phyloP scores from a whole-genome alignment of 345 rosid species.

The Hevea brasiliensis region DNA sequence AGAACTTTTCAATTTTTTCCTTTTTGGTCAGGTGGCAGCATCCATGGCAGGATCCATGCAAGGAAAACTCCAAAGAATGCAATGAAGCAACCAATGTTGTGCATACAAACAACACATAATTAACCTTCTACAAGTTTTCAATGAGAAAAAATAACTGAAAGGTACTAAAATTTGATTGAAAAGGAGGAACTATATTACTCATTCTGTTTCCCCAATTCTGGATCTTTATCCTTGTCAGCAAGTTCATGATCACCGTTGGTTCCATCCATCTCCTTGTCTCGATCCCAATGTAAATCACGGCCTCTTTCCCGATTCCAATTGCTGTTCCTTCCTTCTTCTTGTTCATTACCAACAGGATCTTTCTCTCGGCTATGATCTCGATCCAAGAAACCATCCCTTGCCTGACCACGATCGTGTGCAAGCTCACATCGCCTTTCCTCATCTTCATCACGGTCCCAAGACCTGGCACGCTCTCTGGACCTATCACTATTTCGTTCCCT shows the following conservation, averaged over 20 bases:
- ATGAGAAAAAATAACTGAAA: background rate
- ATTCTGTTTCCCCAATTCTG: slow-evolving; percentile 41
- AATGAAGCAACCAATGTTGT: background rate
- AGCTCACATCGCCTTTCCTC: slow-evolving; percentile 48
- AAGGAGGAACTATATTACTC: slow-evolving; percentile 41
- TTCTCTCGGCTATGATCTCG: slow-evolving; percentile 49
- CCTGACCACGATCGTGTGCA: slow-evolving; percentile 39
- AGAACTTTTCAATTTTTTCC: background rate
- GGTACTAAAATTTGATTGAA: background rate
- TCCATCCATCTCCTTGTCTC: slow-evolving; percentile 42
- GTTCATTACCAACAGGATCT: slow-evolving; percentile 38
- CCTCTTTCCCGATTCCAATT: slow-evolving; percentile 33
- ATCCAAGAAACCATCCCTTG: slow-evolving; percentile 43
- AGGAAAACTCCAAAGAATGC: background rate
- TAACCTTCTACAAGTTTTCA: slow-evolving; percentile 5
- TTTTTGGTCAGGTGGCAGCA: background rate
- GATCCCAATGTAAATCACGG: slow-evolving; percentile 34
- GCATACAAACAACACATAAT: background rate
- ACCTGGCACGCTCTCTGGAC: slow-evolving; percentile 58
- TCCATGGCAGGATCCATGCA: background rate
- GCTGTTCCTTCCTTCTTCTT: slow-evolving; percentile 33
- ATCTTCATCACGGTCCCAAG: slow-evolving; percentile 47
- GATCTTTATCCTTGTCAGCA: slow-evolving; percentile 40
- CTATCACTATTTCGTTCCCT: slow-evolving; percentile 48
- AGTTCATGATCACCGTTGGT: slow-evolving; percentile 28